Base-by-base conservation (phyloP, 1,139 yeast genomes). In the Yarrowia galli region DNA sequence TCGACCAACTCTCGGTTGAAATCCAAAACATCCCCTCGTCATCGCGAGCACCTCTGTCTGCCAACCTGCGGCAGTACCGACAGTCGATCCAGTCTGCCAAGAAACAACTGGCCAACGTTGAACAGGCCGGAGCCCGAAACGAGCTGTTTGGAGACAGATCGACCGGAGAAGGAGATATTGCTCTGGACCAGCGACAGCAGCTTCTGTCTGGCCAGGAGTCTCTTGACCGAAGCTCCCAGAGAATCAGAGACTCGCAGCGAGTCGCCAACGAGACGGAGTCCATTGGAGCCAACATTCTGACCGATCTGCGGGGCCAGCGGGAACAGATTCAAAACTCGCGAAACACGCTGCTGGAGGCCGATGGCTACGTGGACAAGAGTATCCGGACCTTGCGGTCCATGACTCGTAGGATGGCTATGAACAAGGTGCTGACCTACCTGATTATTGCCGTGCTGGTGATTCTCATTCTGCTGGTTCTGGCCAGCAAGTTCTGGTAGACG, bases 361-460 rank as follows among this genome's bases (percentile, higher is more conserved):
- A 96, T 75, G 87, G 90, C 0, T 92, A 93, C 74, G 97, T 96
- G 67, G 99, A 95, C 78, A 88, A 89, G 76, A 89, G 96, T 68
- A 85, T 96, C 69, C 86, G 90, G 69, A 96, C 99, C 0, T 81
- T 96, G 74, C 88, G 92, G 74, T 85, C 92, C 25, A 96, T 96
- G 99, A 89, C 97, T 38, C 84, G 98, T 78, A 72, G 99, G 74
- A 84, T 95, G 83, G 93, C 96, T n/a, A 96, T 98, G 5, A 96
- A 96, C 79, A 89, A 92, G 78, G 84, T 93, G 73, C 91, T 96
- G 71, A 92, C 97, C 69, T 92, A 92, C 74, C 97, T 97, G n/a
- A 95, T 96, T 69, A 95, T 96, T 69, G 97, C 91, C 2, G 93
- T 95, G 18, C 84, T 96, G 74, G 87, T 95, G 8, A 76, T 95